These are phyloP conservation scores for Leucocoprinus birnbaumii DNA, from an alignment of 768 basidiomycete genomes.

Conservation along the genomic window DNA sequence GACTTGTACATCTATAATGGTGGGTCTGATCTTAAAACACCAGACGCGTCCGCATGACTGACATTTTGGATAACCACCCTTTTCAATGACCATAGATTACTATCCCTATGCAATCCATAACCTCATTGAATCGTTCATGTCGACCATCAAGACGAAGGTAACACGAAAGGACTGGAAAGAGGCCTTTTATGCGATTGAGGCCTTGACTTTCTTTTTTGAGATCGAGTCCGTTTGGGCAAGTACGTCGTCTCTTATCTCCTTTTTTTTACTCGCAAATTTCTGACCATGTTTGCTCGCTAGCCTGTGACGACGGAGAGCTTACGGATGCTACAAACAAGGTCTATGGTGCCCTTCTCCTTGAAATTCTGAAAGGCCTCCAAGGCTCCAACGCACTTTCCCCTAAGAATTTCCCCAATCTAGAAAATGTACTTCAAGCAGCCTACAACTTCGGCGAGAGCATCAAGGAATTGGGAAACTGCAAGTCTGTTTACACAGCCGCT, in stretches of 20 bases:
- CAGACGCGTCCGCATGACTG: neutral
- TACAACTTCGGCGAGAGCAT: conserved; percentile 24
- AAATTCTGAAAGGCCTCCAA: conserved; percentile 29
- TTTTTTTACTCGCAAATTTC: neutral
- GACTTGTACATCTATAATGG: conserved; percentile 34
- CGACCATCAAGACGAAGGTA: conserved; percentile 27
- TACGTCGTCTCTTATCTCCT: conserved; percentile 14
- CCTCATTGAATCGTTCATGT: conserved; percentile 29
- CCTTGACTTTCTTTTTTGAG: conserved; percentile 28
- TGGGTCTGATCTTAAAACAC: conserved; percentile 14
- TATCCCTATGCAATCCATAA: conserved; percentile 30
- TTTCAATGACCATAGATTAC: conserved; percentile 23
- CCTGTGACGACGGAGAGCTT: conserved; percentile 31
- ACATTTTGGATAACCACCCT: neutral
- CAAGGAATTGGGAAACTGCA: conserved; percentile 17
- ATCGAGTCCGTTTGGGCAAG: conserved; percentile 27
- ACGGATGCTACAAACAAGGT: conserved; percentile 26
- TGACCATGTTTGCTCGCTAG: conserved; percentile 18
- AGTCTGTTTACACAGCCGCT: conserved; percentile 23
- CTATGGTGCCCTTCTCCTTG: conserved; percentile 31
- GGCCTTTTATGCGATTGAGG: conserved; percentile 30
- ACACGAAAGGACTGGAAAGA: conserved; percentile 30
- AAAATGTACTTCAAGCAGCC: conserved; percentile 26
- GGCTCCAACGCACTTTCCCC: conserved; percentile 24
- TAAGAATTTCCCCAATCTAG: conserved; percentile 28